phyloP scores from a whole-genome alignment of 139 green algal species.

The Coelastrella sp. region DNA sequence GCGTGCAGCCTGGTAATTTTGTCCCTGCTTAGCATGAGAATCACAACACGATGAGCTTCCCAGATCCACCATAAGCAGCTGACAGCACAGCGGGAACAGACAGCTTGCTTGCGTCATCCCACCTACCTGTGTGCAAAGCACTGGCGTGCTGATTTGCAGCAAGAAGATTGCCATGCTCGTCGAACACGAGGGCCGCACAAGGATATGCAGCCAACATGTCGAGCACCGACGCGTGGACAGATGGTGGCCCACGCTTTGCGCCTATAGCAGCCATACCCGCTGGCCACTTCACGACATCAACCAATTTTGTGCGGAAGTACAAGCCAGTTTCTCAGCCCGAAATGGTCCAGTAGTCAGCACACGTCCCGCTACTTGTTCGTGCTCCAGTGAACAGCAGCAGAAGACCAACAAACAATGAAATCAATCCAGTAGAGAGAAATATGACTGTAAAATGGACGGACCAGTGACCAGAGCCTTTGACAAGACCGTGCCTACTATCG shows the following conservation, averaged over 20 bases:
- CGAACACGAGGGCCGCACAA: slow-evolving; percentile 39
- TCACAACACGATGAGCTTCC: no score
- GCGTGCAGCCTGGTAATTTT: neutral
- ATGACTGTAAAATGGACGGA: no score
- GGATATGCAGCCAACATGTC: slow-evolving; percentile 17
- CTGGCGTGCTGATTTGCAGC: slow-evolving; percentile 13
- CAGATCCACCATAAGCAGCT: neutral
- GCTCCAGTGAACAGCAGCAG: no score
- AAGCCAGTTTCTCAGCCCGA: neutral
- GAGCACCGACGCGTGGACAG: neutral
- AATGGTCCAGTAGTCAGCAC: neutral
- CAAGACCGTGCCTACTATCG: no score
- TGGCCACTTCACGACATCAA: neutral
- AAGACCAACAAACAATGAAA: no score
- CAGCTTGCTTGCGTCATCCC: no score
- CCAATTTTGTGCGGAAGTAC: neutral
- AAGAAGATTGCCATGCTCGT: slow-evolving; percentile 5
- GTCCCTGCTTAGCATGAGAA: no score
- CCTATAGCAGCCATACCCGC: neutral
- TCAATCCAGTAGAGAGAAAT: no score
- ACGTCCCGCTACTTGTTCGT: no score
- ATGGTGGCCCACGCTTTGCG: neutral
- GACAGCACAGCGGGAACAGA: neutral
- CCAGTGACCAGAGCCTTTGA: no score
- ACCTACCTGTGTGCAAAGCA: slow-evolving; percentile 28